Conservation (phyloP, 352 stramenopile genomes). For the Globisporangium nagaii region DNA sequence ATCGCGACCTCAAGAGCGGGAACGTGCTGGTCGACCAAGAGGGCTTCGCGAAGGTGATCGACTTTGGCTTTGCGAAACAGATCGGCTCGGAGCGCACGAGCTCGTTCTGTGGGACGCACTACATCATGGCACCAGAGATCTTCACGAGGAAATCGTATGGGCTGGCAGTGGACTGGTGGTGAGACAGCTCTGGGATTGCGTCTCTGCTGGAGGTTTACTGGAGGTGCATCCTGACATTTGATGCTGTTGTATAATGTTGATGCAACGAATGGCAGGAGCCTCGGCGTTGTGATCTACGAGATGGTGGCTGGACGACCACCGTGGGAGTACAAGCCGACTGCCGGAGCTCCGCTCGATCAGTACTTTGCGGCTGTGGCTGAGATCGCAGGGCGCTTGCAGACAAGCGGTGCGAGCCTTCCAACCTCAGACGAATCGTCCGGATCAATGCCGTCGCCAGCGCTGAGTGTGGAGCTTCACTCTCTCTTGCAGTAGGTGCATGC, state of each 20-base stretch:
- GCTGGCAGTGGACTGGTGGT: constrained; percentile 68
- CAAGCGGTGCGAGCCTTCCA: not conserved
- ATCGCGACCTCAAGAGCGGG: constrained; percentile 79
- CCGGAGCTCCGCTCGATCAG: constrained; percentile 12
- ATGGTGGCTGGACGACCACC: constrained; percentile 58
- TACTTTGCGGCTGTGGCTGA: constrained; percentile 32
- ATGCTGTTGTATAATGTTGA: too few relatives aligned
- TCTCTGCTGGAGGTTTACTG: not conserved
- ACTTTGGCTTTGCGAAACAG: constrained; percentile 65
- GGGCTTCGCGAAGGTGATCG: constrained; percentile 55
- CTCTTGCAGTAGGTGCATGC: constrained; percentile 33
- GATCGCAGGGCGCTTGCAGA: not conserved
- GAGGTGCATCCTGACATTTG: too few relatives aligned
- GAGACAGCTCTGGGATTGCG: not conserved
- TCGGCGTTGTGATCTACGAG: constrained; percentile 73
- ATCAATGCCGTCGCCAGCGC: not conserved
- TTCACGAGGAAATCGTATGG: constrained; percentile 32
- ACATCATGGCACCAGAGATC: constrained; percentile 71
- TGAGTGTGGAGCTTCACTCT: constrained; percentile 18
- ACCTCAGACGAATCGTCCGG: not conserved
- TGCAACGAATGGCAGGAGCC: too few relatives aligned
- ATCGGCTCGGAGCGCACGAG: constrained; percentile 12
- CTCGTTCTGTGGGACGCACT: constrained; percentile 69
- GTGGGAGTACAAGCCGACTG: constrained; percentile 58
- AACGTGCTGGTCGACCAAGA: constrained; percentile 49